Percentiles rank a stretch among this genome's conserved stretches.
Evolutionary conservation across 306 rosid species (phyloP).

Genomic region (Spatholobus suberectus): DNA sequence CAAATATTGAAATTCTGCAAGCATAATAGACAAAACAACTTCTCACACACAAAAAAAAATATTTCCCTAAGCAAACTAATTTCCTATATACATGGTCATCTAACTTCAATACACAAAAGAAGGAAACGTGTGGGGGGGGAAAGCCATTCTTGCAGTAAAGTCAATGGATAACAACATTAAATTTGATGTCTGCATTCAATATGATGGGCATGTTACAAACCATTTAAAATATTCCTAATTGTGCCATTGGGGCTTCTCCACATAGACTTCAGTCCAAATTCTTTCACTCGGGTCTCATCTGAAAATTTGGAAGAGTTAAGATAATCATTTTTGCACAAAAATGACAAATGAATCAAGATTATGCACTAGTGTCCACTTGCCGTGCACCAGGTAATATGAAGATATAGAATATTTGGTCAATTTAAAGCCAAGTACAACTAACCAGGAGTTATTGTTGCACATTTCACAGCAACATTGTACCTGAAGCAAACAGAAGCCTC

Average conservation of each 20-base stretch:
- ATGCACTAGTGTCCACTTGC: slow-evolving; percentile 23
- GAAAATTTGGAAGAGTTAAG: slow-evolving; percentile 40
- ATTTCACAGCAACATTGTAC: slow-evolving; percentile 94
- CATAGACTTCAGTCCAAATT: slow-evolving; percentile 94
- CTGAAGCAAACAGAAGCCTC: slow-evolving; percentile 51
- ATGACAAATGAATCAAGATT: slow-evolving; percentile 8
- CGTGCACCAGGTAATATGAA: too few species aligned
- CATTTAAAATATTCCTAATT: slow-evolving; percentile 88
- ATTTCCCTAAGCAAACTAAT: neutral
- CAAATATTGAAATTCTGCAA: slow-evolving; percentile 9
- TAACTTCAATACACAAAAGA: neutral
- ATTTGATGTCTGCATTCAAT: slow-evolving; percentile 23
- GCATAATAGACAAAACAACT: slow-evolving; percentile 3
- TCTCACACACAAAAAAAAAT: neutral
- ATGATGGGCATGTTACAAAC: slow-evolving; percentile 51
- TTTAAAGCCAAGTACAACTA: slow-evolving; percentile 42
- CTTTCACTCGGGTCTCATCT: slow-evolving; percentile 96
- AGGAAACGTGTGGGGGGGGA: neutral
- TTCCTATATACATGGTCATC: neutral
- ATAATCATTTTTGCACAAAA: neutral
- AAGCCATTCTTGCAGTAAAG: neutral
- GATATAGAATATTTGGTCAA: slow-evolving; percentile 9
- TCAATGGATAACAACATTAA: slow-evolving; percentile 28
- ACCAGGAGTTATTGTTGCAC: slow-evolving; percentile 99
- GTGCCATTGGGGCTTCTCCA: slow-evolving; percentile 99